Conservation (phyloP, 768 basidiomycete genomes). For the Boletus bicolor region DNA sequence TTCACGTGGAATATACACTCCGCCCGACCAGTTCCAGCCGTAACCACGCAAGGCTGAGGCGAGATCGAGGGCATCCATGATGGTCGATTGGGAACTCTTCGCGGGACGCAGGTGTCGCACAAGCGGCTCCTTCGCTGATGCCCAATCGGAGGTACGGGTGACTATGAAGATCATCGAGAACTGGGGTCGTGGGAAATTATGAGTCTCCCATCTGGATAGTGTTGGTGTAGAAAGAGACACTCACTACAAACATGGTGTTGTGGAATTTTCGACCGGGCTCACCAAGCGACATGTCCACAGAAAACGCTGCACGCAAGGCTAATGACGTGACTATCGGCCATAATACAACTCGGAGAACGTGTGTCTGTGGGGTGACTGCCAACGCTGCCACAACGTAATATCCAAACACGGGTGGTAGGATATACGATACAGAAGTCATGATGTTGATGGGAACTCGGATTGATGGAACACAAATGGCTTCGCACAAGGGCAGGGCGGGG, state of each 20-base stretch:
- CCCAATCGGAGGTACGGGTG: constrained; percentile 19
- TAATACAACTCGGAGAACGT: constrained; percentile 41
- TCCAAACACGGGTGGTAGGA: constrained; percentile 41
- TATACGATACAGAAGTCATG: constrained; percentile 32
- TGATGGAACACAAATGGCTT: neutral
- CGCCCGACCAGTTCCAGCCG: constrained; percentile 56
- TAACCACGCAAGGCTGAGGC: constrained; percentile 48
- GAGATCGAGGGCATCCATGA: constrained; percentile 48
- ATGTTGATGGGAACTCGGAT: constrained; percentile 27
- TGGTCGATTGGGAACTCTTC: neutral
- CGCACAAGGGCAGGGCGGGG: neutral
- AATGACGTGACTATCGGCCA: constrained; percentile 44
- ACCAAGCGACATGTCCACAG: constrained; percentile 5
- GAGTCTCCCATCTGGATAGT: neutral
- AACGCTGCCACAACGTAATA: constrained; percentile 52
- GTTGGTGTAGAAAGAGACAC: neutral
- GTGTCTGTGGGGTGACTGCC: constrained; percentile 44
- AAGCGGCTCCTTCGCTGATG: constrained; percentile 4
- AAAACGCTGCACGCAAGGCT: constrained; percentile 37
- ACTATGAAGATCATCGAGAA: constrained; percentile 10
- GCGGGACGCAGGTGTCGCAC: constrained; percentile 1
- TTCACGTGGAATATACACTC: constrained; percentile 30
- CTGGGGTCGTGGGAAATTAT: constrained; percentile 1
- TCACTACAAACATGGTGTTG: constrained; percentile 11
- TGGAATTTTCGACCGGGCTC: neutral